A percentile compares a stretch with the other conserved stretches of the same genome.
Evolutionary conservation across 2,329 filamentous ascomycete species (phyloP).

Genomic region (Epichloe gansuensis): DNA sequence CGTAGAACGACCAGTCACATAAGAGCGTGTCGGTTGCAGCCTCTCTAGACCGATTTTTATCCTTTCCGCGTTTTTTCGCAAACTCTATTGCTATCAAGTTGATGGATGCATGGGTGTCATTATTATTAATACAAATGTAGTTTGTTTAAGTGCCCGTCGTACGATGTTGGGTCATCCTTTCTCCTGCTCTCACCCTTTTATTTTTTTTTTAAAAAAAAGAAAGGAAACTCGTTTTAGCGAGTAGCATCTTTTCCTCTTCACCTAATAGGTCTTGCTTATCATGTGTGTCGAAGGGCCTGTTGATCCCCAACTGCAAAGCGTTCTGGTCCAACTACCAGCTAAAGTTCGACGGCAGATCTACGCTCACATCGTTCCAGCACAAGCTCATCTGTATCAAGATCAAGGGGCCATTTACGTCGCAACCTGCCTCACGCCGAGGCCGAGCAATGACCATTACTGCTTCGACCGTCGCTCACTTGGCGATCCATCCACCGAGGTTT

Average conservation of each 20-base stretch:
- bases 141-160: not conserved
- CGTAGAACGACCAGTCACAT: not conserved
- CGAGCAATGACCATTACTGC: constrained; percentile 4
- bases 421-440: constrained; percentile 2
- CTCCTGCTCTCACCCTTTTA: not conserved
- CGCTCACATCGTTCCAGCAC: not conserved
- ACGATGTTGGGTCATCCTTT: not conserved
- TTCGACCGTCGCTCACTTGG: constrained; percentile 7
- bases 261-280: not conserved
- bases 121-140: not conserved
- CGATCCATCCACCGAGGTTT: constrained; percentile 4
- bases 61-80: constrained; percentile 3
- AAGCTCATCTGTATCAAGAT: constrained; percentile 1
- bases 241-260: not conserved
- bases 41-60: not conserved
- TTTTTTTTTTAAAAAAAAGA: not conserved
- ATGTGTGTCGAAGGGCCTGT: not conserved
- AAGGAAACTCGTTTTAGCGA: not conserved
- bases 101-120: not conserved
- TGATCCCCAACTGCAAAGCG: not conserved
- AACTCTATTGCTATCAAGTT: not conserved
- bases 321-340: not conserved
- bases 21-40: too few relatives aligned
- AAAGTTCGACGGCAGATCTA: constrained; percentile 4
- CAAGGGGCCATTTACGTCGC: constrained; percentile 1